Base-by-base conservation (phyloP, 2,329 filamentous ascomycete species). In the Sarocladium strictum region DNA sequence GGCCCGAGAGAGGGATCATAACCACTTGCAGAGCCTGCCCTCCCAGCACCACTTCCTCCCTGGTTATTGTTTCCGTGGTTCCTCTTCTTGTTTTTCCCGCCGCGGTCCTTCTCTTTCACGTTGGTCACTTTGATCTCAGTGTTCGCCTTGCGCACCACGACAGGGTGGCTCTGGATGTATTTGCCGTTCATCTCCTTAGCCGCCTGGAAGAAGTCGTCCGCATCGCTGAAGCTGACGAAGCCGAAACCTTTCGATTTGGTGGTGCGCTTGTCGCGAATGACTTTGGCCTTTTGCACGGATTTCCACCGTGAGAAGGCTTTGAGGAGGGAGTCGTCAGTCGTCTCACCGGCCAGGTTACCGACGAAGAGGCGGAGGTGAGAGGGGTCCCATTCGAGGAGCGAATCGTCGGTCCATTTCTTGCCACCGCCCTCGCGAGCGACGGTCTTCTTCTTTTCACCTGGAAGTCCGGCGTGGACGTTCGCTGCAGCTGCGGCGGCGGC, bases 131-230 rank as follows among this genome's bases (percentile, higher is more conserved):
- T 90, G 69, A 99, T 90, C 69, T 97, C 92, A 5, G 93, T 96
- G 61, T 87, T 96, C 60, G 89, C 90, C 69, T 94, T 89, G 69
- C 89, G 86, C 61, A 97, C 81, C 24, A 89, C 76, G 26, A 97
- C 89, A 0, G 94, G 94, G 70, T 97, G 94, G 68, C 91, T 97
- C 64, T 96, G 93, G 67, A 99, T 97, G 72, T 99, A 99, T 74
- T 99, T 97, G 63, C 92, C 92, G 65, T 97, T 89, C 94, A 97
- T 97, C 74, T 97, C 93, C 73, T 94, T 91, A 64, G 91, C 93
- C 1, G 94, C 93, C 64, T 90, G 84, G 77, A 99, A 97, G 69
- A 95, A 97, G 65, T 97, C 92, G 69, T 99, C 94, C 27, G 91
- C 89, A 66, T 97, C 89, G 63, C 86, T 87, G 73, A 99, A 97